Conservation (phyloP, 2,329 filamentous ascomycete genomes). For the Whalleya microplaca region DNA sequence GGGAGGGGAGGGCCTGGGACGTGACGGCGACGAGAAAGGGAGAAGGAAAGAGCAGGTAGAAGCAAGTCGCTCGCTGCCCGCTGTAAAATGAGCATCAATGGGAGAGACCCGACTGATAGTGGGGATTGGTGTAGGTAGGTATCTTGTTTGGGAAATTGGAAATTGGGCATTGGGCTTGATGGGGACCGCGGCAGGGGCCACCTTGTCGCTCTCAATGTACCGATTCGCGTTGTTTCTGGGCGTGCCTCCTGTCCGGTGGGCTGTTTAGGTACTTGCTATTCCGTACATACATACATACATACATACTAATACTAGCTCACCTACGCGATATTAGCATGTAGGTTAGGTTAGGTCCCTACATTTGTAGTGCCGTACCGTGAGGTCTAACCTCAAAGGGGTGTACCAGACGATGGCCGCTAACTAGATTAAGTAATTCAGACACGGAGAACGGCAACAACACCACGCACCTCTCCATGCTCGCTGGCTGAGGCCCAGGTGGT, state of each 20-base stretch:
- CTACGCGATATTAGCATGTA: too few relatives aligned
- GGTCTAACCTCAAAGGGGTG: too few relatives aligned
- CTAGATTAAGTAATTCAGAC: background rate
- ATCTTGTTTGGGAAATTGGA: constrained; percentile 30
- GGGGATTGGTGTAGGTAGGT: constrained; percentile 8
- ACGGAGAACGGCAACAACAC: background rate
- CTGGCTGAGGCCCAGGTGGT: too few relatives aligned
- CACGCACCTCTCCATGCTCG: too few relatives aligned
- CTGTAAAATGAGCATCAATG: background rate
- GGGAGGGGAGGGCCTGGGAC: background rate
- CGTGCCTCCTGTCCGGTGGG: background rate
- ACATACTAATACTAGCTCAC: too few relatives aligned
- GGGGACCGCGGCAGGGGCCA: constrained; percentile 25
- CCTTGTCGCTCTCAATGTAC: constrained; percentile 11
- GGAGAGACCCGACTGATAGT: background rate
- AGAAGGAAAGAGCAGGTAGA: background rate
- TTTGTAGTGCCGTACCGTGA: too few relatives aligned
- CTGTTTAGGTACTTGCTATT: background rate
- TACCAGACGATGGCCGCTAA: background rate
- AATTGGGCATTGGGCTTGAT: constrained; percentile 19
- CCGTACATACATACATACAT: too few relatives aligned
- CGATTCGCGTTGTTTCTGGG: background rate
- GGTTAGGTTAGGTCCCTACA: too few relatives aligned
- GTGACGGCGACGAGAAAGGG: background rate
- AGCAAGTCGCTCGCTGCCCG: background rate